These are phyloP conservation scores for Colletotrichum zoysiae DNA, from an alignment of 2,329 filamentous ascomycete species.

Conservation along the genomic window DNA sequence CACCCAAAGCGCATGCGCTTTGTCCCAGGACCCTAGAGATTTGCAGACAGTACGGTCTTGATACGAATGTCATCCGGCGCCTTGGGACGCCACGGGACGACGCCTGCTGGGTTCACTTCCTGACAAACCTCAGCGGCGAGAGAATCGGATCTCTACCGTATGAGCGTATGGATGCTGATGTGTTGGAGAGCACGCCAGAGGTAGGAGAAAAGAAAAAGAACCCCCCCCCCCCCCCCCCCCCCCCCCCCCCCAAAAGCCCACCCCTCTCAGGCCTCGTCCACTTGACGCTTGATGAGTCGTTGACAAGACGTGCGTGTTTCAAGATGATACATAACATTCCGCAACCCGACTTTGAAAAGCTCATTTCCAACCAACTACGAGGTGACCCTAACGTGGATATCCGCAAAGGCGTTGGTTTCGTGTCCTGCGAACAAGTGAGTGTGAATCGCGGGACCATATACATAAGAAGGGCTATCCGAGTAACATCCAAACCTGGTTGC, in stretches of 20 bases:
- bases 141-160: conserved; percentile 33
- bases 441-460: not conserved
- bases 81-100: conserved; percentile 33
- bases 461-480: not conserved
- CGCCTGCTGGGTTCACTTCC: conserved; percentile 40
- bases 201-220: not conserved
- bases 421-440: conserved; percentile 50
- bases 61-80: conserved; percentile 27
- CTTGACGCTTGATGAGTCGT: not conserved
- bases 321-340: conserved; percentile 59
- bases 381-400: conserved; percentile 48
- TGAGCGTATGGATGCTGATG: conserved; percentile 38
- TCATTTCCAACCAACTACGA: conserved; percentile 46
- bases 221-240: no score
- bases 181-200: conserved; percentile 40
- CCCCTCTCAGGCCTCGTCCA: not conserved
- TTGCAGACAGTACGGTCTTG: conserved; percentile 39
- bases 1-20: conserved; percentile 44
- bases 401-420: conserved; percentile 50
- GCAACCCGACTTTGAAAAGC: conserved; percentile 54
- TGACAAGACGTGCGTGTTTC: not conserved
- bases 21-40: conserved; percentile 40
- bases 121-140: conserved; percentile 38
- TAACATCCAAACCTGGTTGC: no score
- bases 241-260: no score